Evolutionary conservation across 2,329 filamentous ascomycete genomes (phyloP), one percentile per base, ranked within the genome.

Genomic region (Myriosclerotinia scirpicola): DNA sequence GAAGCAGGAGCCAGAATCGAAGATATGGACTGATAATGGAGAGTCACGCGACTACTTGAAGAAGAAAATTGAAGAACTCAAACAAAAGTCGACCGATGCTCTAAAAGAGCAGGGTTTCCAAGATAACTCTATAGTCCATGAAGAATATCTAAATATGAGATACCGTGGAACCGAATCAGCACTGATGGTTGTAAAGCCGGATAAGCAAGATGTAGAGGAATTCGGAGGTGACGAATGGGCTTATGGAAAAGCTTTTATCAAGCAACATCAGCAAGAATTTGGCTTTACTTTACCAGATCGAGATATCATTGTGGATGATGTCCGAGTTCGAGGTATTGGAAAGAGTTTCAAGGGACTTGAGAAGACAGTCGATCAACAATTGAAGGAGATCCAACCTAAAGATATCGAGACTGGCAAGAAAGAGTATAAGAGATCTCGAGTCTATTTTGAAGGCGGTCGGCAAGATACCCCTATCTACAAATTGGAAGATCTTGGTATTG

Each of bases 81-180:
- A 91, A 79, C 82, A 85, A n/a, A 92, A 89, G 75, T 93, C 92
- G 0, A 84, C 81, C 0, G 80, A 82, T 22, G 85, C 87, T 0
- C 80, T 97, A 5, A 81, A 82, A 30, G 88, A 90, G 2, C 93
- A 97, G 78, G 93, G 93, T 0, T 97, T 97, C 74, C 81, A 83
- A 1, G 85, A 90, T 54, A 80, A 85, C 6, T 87, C 91, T 42
- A 91, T 97, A 34, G 83, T 88, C 0, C 96, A 94, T 74, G 93
- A 97, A 76, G 91, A 96, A 75, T 97, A 97, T 74, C 85, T 98
- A 66, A 97, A 97, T 76, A 93, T 97, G 89, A 84, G 93, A 67
- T 97, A 97, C 74, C 86, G 92, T 46, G 93, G 93, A 14, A 97
- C 93, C 0, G 93, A 97, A 76, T 96, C 92, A 9, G 91, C 93